Evolutionary conservation across 495 filamentous ascomycete genomes (phyloP).

Genomic region (Darksidea phi): DNA sequence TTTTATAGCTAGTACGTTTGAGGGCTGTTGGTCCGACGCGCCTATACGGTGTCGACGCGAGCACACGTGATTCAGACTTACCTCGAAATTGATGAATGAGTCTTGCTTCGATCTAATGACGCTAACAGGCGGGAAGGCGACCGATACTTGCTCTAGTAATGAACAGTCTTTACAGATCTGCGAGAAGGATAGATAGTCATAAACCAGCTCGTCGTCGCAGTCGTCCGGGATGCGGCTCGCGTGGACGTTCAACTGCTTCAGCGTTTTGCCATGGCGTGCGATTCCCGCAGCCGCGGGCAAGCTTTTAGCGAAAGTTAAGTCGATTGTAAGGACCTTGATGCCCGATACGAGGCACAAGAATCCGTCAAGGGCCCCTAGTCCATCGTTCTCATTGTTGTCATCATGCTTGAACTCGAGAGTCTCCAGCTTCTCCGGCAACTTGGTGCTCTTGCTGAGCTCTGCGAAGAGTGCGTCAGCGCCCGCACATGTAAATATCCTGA

Average conservation of each 20-base stretch:
- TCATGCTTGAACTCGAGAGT: slow-evolving; percentile 42
- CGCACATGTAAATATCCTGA: slow-evolving; percentile 39
- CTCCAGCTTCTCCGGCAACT: slow-evolving; percentile 41
- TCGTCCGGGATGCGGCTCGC: slow-evolving; percentile 18
- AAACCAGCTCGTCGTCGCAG: slow-evolving; percentile 42
- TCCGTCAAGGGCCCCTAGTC: slow-evolving; percentile 42
- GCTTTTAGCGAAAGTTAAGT: slow-evolving; percentile 36
- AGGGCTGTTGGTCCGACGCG: too few species aligned
- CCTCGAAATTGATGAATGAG: slow-evolving; percentile 38
- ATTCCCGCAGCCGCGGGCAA: slow-evolving; percentile 41
- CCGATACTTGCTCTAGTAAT: slow-evolving; percentile 40
- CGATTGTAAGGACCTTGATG: slow-evolving; percentile 40
- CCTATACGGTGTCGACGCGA: too few species aligned
- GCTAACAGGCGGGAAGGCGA: slow-evolving; percentile 39
- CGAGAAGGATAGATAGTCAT: slow-evolving; percentile 37
- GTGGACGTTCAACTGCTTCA: slow-evolving; percentile 41
- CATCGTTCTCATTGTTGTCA: slow-evolving; percentile 45
- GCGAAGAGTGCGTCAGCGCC: slow-evolving; percentile 44
- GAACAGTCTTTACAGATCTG: slow-evolving; percentile 42
- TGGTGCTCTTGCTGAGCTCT: slow-evolving; percentile 41
- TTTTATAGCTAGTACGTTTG: too few species aligned
- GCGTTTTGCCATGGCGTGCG: slow-evolving; percentile 40
- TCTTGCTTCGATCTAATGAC: slow-evolving; percentile 36
- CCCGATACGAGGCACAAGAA: slow-evolving; percentile 44
- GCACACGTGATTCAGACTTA: slow-evolving; percentile 15